These are phyloP conservation scores for Sphagnum magellanicum DNA, from an alignment of 228 moss, liverwort and hornwort genomes.

Conservation along the genomic window DNA sequence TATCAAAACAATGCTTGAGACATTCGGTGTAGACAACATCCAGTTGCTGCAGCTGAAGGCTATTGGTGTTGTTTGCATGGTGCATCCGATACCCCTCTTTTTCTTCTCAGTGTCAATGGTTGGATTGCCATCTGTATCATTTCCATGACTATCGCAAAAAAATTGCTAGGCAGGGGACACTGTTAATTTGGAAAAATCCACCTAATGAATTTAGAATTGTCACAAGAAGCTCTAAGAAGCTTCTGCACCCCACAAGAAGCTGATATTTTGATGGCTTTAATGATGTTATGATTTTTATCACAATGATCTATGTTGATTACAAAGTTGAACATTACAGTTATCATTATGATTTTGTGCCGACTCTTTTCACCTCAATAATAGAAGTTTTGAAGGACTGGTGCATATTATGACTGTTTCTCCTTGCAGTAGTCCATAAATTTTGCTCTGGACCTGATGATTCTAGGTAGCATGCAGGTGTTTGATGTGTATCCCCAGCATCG, in stretches of 20 bases:
- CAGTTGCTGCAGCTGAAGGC: conserved; percentile 94
- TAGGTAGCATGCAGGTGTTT: conserved; percentile 45
- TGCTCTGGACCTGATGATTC: background rate
- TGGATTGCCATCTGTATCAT: background rate
- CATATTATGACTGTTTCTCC: no score
- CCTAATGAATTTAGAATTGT: no score
- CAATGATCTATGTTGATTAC: no score
- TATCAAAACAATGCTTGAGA: conserved; percentile 73
- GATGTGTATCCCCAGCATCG: conserved; percentile 86
- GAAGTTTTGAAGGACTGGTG: no score
- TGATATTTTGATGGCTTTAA: background rate
- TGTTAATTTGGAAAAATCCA: no score
- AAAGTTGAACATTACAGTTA: no score
- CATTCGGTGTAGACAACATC: conserved; percentile 85
- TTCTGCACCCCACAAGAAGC: no score
- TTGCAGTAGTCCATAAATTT: no score
- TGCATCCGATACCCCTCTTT: conserved; percentile 5
- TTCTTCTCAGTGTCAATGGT: background rate
- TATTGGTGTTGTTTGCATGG: conserved; percentile 80
- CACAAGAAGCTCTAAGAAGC: no score
- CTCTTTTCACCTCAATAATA: no score
- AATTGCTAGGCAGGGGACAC: no score
- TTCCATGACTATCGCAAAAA: background rate
- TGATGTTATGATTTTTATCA: background rate
- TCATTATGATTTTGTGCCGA: no score